Evolutionary conservation across 306 rosid species (phyloP), one percentile per base, ranked within the genome.

Genomic region (Medicago lupulina): DNA sequence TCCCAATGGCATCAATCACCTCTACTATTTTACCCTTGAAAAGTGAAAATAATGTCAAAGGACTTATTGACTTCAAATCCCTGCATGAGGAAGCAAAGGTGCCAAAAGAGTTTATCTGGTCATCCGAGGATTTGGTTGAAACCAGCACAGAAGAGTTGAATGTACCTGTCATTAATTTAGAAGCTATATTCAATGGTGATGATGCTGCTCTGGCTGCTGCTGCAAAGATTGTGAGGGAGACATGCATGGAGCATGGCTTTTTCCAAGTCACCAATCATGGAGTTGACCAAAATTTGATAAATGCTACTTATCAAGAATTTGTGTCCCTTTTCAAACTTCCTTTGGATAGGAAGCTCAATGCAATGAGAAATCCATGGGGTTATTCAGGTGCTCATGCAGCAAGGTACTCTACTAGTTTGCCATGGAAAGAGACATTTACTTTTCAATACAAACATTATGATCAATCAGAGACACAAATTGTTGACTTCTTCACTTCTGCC

Each of bases 231-330:
- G 71, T 91, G 21, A 76, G 84, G 46, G 4, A 25, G 1, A 90
- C 93, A 6, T 91, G 97, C 63, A 17, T 67, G 64, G 83, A 86
- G 47, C 97, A 91, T 16, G 93, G 97, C 0, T 85, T 89, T 81
- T 91, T 91, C 78, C 87, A 82, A 71, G 88, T 91, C 8, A 89
- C 84, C 7, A 88, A 89, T 72, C 97, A 91, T 21, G 90, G 97
- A 0, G 71, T 91, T 11, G 88, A 76, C 34, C 82, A 39, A 0
- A 58, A 39, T 9, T 85, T 91, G 58, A 84, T 91, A 16, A n/a
- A 31, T 8, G 90, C 80, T 0, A 91, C 89, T 7, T 51, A 87
- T 15, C 53, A 83, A 0, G 82, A 79, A 63, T 34, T 68, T 10
- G 89, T 84, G 14, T 14, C 80, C 36, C 75, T 91, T 38, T 87